Percentiles rank a stretch among this genome's conserved stretches.
These are phyloP conservation scores for Candida methanosorbosa DNA, from an alignment of 805 yeast genomes.

Conservation along the genomic window DNA sequence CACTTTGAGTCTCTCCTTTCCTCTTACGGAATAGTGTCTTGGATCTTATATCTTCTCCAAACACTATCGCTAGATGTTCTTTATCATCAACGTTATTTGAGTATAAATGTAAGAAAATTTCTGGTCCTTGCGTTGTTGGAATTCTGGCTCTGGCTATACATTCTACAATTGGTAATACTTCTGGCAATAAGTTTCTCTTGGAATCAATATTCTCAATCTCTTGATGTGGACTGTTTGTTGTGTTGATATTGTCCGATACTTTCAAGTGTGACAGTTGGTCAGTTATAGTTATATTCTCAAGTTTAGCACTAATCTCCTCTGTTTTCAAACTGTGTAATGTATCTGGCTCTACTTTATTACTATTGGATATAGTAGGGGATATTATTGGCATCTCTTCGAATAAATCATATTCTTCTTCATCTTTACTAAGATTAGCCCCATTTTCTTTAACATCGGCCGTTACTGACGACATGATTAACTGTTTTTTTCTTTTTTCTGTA, in stretches of 20 bases:
- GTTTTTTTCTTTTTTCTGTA: too few relatives aligned
- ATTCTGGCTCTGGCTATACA: slow-evolving; percentile 94
- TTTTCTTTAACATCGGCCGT: too few relatives aligned
- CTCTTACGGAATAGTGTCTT: slow-evolving; percentile 55
- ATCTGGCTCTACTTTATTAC: too few relatives aligned
- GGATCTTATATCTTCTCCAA: slow-evolving; percentile 87
- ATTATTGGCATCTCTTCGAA: slow-evolving; percentile 29
- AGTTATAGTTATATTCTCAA: neutral
- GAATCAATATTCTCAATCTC: slow-evolving; percentile 5
- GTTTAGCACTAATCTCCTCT: neutral
- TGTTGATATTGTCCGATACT: neutral
- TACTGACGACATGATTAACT: too few relatives aligned
- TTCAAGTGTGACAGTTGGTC: neutral
- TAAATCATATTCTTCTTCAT: slow-evolving; percentile 11
- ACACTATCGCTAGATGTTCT: slow-evolving; percentile 95
- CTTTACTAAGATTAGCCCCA: too few relatives aligned
- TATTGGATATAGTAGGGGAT: slow-evolving; percentile 32
- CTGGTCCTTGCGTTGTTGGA: slow-evolving; percentile 93
- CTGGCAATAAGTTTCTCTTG: slow-evolving; percentile 37
- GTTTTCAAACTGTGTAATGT: too few relatives aligned
- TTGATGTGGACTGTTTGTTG: slow-evolving; percentile 1
- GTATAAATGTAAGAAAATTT: slow-evolving; percentile 85
- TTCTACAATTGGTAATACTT: slow-evolving; percentile 60
- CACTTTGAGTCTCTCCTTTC: slow-evolving; percentile 74
- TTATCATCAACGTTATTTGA: slow-evolving; percentile 79